These are phyloP conservation scores for Quercus tomentella DNA, from an alignment of 331 rosid genomes.

Conservation along the genomic window DNA sequence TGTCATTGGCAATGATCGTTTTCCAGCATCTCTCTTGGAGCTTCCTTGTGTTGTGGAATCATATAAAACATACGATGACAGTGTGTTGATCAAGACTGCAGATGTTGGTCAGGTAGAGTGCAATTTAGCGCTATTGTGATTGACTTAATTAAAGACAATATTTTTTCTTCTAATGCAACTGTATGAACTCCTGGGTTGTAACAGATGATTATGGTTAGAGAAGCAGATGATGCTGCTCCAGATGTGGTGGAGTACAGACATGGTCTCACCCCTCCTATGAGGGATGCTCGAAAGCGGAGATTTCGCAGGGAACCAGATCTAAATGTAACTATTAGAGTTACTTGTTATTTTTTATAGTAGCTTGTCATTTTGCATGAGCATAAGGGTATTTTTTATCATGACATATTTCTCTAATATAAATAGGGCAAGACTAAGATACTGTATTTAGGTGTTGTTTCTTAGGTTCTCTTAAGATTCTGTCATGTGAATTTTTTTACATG, in stretches of 20 bases:
- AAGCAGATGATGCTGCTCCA: slow-evolving; percentile 47
- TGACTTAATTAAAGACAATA: not conserved
- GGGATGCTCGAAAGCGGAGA: slow-evolving; percentile 96
- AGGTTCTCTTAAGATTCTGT: too few relatives aligned
- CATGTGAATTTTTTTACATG: too few relatives aligned
- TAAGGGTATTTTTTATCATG: too few relatives aligned
- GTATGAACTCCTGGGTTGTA: not conserved
- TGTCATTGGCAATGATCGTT: slow-evolving; percentile 58
- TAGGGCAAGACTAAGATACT: too few relatives aligned
- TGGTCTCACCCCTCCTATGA: slow-evolving; percentile 94
- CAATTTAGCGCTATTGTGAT: not conserved
- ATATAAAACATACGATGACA: slow-evolving; percentile 80
- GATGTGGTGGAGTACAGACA: slow-evolving; percentile 66
- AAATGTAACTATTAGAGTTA: slow-evolving; percentile 35
- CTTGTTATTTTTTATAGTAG: too few relatives aligned
- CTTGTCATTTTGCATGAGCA: too few relatives aligned
- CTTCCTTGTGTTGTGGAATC: slow-evolving; percentile 88
- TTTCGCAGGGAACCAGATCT: slow-evolving; percentile 96
- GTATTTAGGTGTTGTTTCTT: too few relatives aligned
- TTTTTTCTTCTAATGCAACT: not conserved
- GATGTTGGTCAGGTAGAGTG: slow-evolving; percentile 73
- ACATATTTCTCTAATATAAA: too few relatives aligned
- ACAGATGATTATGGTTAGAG: slow-evolving; percentile 81
- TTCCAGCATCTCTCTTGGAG: slow-evolving; percentile 80
- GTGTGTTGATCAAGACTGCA: slow-evolving; percentile 67